Base-by-base conservation (phyloP, 257 asterid species). In the Solanum okadae region DNA sequence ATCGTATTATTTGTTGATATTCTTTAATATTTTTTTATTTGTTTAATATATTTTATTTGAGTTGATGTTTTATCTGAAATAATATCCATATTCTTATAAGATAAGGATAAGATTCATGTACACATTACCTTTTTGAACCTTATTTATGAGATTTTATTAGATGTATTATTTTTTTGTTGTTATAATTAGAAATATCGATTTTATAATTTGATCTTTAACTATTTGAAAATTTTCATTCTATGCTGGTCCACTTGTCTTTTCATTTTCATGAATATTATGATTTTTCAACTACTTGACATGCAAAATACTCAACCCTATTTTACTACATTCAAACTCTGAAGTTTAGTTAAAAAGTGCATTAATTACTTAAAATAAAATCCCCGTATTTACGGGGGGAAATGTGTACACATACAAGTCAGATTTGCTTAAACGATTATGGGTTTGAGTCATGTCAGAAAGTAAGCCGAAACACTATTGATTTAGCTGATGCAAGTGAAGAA, bases 101-200 rank as follows among this genome's bases (percentile, higher is more conserved):
- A 23, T 61, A 61, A 9, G 1, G 14, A 2, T 10, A 23, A 4
- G 5, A 22, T 61, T 61, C 10, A 9, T 2, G 14, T 2, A 23
- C 14, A 1, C 7, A 23, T 63, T 11, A 22, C 3, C 15, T 23
- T 23, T 0, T 63, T 1, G 0, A 0, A 2, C 0, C 14, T 10
- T 5, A 9, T 10, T 63, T 23, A 10, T 63, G 14, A 63, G 4
- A 15, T 70, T 29, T 70, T 8, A 63, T 3, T 6, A 52, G 1
- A 6, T 52, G 0, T 0, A 12, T 14, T 27, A 12, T 67, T 67
- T 68, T 68, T 3, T 23, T 10, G 3, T 23, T 9, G 23, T 13
- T 27, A 0, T 68, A 27, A 4, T 65, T 68, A 68, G 5, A 10
- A 29, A 6, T 68, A 20, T 68, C 10, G 0, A 25, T 7, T 13